Conservation (phyloP, 176 grass and related monocot genomes). For the Tillandsia leiboldiana region DNA sequence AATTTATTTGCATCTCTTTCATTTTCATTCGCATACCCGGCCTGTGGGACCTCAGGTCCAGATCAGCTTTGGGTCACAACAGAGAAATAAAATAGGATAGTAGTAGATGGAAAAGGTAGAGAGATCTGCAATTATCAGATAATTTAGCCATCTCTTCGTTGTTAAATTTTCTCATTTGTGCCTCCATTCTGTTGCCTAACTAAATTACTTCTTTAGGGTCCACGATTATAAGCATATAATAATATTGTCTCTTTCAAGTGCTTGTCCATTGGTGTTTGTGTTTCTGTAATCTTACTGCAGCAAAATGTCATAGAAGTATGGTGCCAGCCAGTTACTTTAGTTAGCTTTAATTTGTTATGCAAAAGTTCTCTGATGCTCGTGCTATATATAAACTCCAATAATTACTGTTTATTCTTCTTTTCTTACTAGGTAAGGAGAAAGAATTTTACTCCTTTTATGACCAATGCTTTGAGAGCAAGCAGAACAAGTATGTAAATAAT, state of each 20-base stretch:
- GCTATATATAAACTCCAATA: background rate
- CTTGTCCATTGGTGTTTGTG: background rate
- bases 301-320: background rate
- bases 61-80: background rate
- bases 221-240: too few relatives aligned
- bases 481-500: conserved; percentile 80
- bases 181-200: too few relatives aligned
- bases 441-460: conserved; percentile 97
- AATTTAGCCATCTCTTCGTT: too few relatives aligned
- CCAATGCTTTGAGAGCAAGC: conserved; percentile 82
- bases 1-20: too few relatives aligned
- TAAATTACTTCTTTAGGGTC: too few relatives aligned
- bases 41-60: background rate
- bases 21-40: too few relatives aligned
- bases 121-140: too few relatives aligned
- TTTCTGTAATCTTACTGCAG: background rate
- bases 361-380: background rate
- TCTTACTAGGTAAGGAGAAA: conserved; percentile 77
- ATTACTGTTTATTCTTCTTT: conserved; percentile 1
- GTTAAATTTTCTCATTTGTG: too few relatives aligned
- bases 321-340: background rate
- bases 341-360: background rate
- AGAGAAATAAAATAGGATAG: too few relatives aligned
- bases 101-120: too few relatives aligned
- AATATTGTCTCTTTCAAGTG: background rate